Base-by-base conservation (phyloP, 257 asterid species). In the Penstemon davidsonii region DNA sequence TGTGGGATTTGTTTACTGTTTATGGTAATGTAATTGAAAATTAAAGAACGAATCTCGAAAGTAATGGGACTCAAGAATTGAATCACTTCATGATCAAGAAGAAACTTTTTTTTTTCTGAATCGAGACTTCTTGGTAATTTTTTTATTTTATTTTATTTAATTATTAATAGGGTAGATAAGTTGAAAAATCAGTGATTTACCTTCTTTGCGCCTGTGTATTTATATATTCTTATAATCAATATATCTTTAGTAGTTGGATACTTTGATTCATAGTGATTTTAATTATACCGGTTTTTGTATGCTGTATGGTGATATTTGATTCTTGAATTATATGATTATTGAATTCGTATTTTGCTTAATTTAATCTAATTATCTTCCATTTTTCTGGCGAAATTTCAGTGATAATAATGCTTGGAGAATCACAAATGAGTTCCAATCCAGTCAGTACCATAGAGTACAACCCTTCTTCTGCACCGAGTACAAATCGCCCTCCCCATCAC, bases 401-500 rank as follows among this genome's bases (percentile, higher is more conserved):
- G 72, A 49, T 68, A 18, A 79, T 78, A 86, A 78, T 79, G 38
- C 33, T 84, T 7, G 80, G 86, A 82, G 95, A 86, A 55, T 82
- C 93, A 64, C 85, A 85, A 18, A 76, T 80, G 78, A 80, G 70
- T 57, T 80, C 83, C 75, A 74, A 43, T 70, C 72, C 88, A 3
- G 61, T 70, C 65, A 59, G 69, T 19, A 72, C 78, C 44, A 66
- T 64, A 38, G 86, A 81, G 50, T 76, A 51, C 52, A 80, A 46
- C 63, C 64, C 76, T 7, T 46, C 75, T 51, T 78, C 80, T 47
- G 73, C 62, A 19, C 80, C 81, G 39, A 77, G 87, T 40, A 71
- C 67, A 12, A 79, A 78, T 56, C 87, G 80, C 44, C 88, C 87
- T 2, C 87, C 87, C n/a, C 86, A 78, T 74, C 87, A 78, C 68